Base-by-base conservation (phyloP, 148 eudicot species). In the Amaranthus palmeri region DNA sequence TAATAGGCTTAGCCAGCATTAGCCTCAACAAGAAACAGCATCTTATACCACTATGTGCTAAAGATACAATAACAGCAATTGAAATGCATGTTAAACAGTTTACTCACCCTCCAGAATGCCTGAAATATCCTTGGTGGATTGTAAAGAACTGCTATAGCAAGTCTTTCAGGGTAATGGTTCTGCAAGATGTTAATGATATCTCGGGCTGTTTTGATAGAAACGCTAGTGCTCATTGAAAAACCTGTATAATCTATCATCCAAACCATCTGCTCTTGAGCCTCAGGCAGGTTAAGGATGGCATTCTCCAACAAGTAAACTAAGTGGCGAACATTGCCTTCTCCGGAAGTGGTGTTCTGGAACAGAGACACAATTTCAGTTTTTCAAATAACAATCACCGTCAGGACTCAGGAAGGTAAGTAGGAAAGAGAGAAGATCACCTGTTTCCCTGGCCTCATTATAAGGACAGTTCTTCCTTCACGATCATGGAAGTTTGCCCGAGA, bases 141-240 rank as follows among this genome's bases (percentile, higher is more conserved):
- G 77, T 95, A 95, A 55, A 91, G 90, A 68, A 84, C 84, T 9
- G 90, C 74, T 43, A 86, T 48, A n/a, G 76, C 97, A 61, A 95
- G 93, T 77, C 99, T 89, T 85, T 95, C 97, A 7, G 98, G 98
- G 70, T 95, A 95, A 77, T 95, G 97, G 59, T 86, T 95, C 81
- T 95, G 98, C 42, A 95, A 78, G 56, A 86, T 81, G 75, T 84
- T 71, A 54, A 84, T 80, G 46, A 87, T 88, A 41, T 95, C 96
- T 82, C 96, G 80, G 50, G 93, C 73, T 58, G 89, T 88, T 84
- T 74, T 86, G n/a, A 91, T 72, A 0, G 97, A 83, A 14, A 85
- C 58, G 7, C 81, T 89, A 13, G 89, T 91, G 72, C 79, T 86
- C 66, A 89, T 6, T 41, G 98, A 77, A 85, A 88, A 88, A 53